Conservation (phyloP, 345 rosid species). For the Euphorbia peplus region DNA sequence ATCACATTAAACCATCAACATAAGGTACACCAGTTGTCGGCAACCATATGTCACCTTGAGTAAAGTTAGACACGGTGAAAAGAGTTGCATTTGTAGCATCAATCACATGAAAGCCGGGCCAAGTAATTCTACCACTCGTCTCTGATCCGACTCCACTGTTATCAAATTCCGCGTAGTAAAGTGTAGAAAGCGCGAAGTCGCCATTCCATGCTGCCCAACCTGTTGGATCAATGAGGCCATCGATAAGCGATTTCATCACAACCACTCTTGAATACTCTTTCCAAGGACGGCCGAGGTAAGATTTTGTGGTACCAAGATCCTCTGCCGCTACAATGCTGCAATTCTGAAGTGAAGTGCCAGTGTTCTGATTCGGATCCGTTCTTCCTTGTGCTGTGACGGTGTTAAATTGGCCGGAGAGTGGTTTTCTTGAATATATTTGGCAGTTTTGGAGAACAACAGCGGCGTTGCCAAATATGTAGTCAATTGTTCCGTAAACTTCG, state of each 20-base stretch:
- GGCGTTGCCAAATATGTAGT: slow-evolving; percentile 39
- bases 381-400: slow-evolving; percentile 42
- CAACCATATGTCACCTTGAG: slow-evolving; percentile 29
- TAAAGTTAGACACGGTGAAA: slow-evolving; percentile 41
- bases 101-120: slow-evolving; percentile 59
- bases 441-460: slow-evolving; percentile 37
- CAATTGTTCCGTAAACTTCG: slow-evolving; percentile 33
- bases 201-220: slow-evolving; percentile 70
- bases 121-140: slow-evolving; percentile 52
- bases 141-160: slow-evolving; percentile 57
- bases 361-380: slow-evolving; percentile 27
- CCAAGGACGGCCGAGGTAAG: slow-evolving; percentile 43
- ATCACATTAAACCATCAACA: slow-evolving; percentile 12
- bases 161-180: slow-evolving; percentile 63
- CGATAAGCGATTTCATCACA: slow-evolving; percentile 50
- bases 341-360: slow-evolving; percentile 33
- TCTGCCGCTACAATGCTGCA: slow-evolving; percentile 31
- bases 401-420: slow-evolving; percentile 27
- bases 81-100: slow-evolving; percentile 42
- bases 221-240: slow-evolving; percentile 61
- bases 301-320: slow-evolving; percentile 26
- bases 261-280: slow-evolving; percentile 22
- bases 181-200: slow-evolving; percentile 44
- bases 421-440: slow-evolving; percentile 21
- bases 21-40: slow-evolving; percentile 31